Evolutionary conservation across 164 flowering plant species (phyloP).

Genomic region (Dillenia suffruticosa): DNA sequence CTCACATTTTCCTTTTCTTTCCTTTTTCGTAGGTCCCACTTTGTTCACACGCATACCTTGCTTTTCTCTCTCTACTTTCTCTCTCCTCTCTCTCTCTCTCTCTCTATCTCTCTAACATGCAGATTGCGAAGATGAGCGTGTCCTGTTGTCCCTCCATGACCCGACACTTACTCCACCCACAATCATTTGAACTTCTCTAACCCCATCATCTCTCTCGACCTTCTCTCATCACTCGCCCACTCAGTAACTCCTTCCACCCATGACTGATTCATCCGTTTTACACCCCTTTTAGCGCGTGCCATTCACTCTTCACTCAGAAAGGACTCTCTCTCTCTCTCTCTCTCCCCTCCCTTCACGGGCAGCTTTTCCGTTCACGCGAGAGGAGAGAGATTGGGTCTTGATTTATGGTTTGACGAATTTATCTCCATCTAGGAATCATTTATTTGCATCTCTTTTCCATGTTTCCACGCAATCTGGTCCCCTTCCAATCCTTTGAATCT

Average conservation of each 20-base stretch:
- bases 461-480: neutral
- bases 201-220: neutral
- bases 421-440: too few species aligned
- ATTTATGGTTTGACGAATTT: too few species aligned
- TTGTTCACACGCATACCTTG: neutral
- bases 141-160: conserved; percentile 42
- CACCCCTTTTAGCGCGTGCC: neutral
- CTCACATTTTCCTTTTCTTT: neutral
- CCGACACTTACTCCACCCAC: conserved; percentile 47
- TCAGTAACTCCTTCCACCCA: too few species aligned
- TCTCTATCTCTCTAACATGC: too few species aligned
- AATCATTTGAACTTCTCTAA: conserved; percentile 47
- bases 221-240: too few species aligned
- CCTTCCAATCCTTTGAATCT: neutral
- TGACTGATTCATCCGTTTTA: too few species aligned
- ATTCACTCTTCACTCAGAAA: neutral
- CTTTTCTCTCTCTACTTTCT: neutral
- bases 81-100: neutral
- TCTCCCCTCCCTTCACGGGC: neutral
- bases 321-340: neutral
- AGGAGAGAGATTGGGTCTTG: too few species aligned
- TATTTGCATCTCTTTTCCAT: neutral
- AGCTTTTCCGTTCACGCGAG: too few species aligned
- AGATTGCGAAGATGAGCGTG: conserved; percentile 33
- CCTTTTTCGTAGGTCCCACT: conserved; percentile 17